Evolutionary conservation across 345 rosid genomes (phyloP), one percentile per base, ranked within the genome.

Genomic region (Alliaria petiolata): DNA sequence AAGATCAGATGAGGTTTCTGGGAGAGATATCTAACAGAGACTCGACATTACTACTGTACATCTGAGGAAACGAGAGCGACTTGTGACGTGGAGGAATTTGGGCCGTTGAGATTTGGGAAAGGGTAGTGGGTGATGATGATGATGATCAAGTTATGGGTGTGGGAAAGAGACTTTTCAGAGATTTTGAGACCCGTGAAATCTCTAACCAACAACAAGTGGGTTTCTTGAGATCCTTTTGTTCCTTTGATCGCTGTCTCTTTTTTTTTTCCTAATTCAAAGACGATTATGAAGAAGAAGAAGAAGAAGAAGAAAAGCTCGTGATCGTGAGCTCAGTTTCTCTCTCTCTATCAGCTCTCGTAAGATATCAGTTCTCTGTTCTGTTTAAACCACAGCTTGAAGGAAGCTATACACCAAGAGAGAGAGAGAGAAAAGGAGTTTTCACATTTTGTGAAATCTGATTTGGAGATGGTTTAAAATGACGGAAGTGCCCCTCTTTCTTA

Each of bases 171-270:
- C 74, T 35, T 52, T 60, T 31, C 20, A 25, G 55, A 74, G 62
- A 52, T 67, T 56, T 44, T 43, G 54, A 31, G 64, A 69, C 70
- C 43, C 74, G 79, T 75, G 79, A 68, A 61, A 20, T 45, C 35
- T 68, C 35, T 75, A 77, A 61, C 85, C 76, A 89, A 14, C 79
- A 79, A 75, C 46, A 67, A 75, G 64, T 75, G 74, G 69, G 79
- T 75, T 67, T 75, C 78, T 74, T 67, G 78, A 74, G 73, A 50
- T 67, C 78, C 25, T 62, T 64, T 47, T 36, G 17, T 59, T 51
- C 63, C 54, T 64, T 45, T 72, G 77, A 34, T 45, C 22, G 11
- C 65, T 65, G 35, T 60, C 67, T 43, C 10, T 59, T 43, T 59
- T 39, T 39, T 3, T 19, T 43, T 16, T 10, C 6, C 3, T 58